Percentiles rank a stretch among this genome's conserved stretches.
phyloP scores from a whole-genome alignment of 768 basidiomycete genomes.

The Clathrus columnatus region DNA sequence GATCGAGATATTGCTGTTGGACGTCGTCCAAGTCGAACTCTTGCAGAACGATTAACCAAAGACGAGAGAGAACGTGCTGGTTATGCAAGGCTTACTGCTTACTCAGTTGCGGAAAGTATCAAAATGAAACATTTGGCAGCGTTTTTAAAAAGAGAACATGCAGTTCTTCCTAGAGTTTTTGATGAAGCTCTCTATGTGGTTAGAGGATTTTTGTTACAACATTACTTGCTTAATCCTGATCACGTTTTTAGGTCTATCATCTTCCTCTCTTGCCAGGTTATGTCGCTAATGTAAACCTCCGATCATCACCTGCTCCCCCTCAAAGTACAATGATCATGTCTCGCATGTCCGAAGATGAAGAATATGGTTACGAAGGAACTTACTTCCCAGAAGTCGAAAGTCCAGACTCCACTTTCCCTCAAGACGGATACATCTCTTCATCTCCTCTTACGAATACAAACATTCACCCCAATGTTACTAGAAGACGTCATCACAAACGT shows the following conservation, averaged over 20 bases:
- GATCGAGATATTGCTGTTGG: constrained; percentile 48
- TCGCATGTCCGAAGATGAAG: constrained; percentile 79
- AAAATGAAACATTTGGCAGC: constrained; percentile 76
- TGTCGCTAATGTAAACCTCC: constrained; percentile 70
- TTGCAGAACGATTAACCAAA: constrained; percentile 84
- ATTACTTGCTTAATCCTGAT: neutral
- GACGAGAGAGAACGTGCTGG: constrained; percentile 74
- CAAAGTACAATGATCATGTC: constrained; percentile 53
- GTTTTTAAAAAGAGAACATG: constrained; percentile 90
- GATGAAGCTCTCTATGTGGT: constrained; percentile 94
- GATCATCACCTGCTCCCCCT: constrained; percentile 60
- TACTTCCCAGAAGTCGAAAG: constrained; percentile 47
- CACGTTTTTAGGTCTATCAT: constrained; percentile 68
- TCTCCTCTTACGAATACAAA: constrained; percentile 18
- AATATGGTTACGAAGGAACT: constrained; percentile 79
- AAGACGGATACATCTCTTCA: constrained; percentile 55
- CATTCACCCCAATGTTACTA: neutral
- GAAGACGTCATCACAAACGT: neutral
- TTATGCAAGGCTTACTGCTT: constrained; percentile 78
- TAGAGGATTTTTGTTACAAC: constrained; percentile 24
- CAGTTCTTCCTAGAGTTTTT: constrained; percentile 75
- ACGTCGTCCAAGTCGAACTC: constrained; percentile 48
- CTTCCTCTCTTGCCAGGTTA: constrained; percentile 89
- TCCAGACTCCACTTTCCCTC: constrained; percentile 16
- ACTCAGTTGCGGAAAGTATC: constrained; percentile 79